Evolutionary conservation across 371 early-diverging fungal species (phyloP).

Genomic region (Mortierella sp.): DNA sequence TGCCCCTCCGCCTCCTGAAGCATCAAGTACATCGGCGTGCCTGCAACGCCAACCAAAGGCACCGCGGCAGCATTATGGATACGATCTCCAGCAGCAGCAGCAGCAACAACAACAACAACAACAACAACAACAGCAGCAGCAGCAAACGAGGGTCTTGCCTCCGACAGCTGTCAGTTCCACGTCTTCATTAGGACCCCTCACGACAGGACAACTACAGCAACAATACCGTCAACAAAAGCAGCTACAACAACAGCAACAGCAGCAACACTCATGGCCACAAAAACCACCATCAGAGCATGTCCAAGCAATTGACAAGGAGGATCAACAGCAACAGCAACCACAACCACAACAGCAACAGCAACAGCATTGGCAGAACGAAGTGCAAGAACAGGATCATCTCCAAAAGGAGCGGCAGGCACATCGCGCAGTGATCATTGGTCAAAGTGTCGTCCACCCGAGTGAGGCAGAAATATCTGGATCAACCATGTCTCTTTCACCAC

Average conservation of each 20-base stretch:
- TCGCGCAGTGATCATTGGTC: neutral
- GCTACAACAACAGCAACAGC: slow-evolving; percentile 2
- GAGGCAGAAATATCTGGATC: neutral
- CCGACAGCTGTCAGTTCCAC: neutral
- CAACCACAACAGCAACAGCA: neutral
- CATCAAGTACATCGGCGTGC: no score
- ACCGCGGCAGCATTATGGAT: no score
- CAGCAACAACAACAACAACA: slow-evolving; percentile 8
- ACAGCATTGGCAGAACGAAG: neutral
- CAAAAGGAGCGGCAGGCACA: neutral
- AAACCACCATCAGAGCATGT: neutral
- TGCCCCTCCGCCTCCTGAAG: no score
- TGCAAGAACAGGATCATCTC: neutral
- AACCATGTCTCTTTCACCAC: no score
- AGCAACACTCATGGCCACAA: neutral
- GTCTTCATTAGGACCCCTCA: neutral
- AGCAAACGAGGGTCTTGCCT: no score
- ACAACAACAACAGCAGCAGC: slow-evolving; percentile 9
- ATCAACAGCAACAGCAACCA: slow-evolving; percentile 5
- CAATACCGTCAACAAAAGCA: neutral
- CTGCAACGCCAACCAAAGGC: no score
- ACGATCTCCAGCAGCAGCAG: slow-evolving; percentile 5
- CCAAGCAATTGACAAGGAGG: no score
- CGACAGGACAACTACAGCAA: neutral
- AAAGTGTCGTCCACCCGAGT: neutral